phyloP scores from a whole-genome alignment of 176 grass and related monocot species.

The Phoenix roebelenii region DNA sequence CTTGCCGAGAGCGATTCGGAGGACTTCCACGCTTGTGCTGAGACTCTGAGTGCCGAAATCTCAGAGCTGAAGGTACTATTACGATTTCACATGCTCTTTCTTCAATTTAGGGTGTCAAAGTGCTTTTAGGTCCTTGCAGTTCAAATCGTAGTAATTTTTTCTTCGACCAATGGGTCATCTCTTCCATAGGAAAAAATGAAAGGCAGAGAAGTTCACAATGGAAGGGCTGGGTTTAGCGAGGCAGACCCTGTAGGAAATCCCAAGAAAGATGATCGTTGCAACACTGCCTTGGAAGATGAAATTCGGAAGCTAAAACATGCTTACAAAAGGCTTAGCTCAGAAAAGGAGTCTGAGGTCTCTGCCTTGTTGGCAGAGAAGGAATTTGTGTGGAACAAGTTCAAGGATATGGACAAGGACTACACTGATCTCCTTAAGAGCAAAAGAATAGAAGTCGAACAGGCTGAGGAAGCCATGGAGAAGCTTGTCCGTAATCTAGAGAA shows the following conservation, averaged over 20 bases:
- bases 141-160: too few species aligned
- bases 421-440: conserved; percentile 8
- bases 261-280: background rate
- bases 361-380: conserved; percentile 15
- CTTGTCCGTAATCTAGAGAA: conserved; percentile 12
- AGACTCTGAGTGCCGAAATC: conserved; percentile 12
- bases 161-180: too few species aligned
- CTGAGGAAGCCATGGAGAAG: background rate
- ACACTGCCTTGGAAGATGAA: conserved; percentile 7
- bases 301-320: conserved; percentile 14
- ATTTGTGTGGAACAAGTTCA: conserved; percentile 25
- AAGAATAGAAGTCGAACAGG: conserved; percentile 11
- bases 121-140: too few species aligned
- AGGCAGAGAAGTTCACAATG: background rate
- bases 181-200: conserved; percentile 31
- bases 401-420: conserved; percentile 13
- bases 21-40: conserved; percentile 12
- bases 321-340: conserved; percentile 12
- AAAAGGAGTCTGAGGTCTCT: conserved; percentile 6
- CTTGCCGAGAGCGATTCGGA: conserved; percentile 17
- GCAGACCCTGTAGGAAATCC: background rate
- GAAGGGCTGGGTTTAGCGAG: background rate
- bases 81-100: background rate
- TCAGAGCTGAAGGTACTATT: conserved; percentile 14
- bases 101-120: too few species aligned